These are phyloP conservation scores for Syzygium aqueum DNA, from an alignment of 345 rosid species.

Conservation along the genomic window DNA sequence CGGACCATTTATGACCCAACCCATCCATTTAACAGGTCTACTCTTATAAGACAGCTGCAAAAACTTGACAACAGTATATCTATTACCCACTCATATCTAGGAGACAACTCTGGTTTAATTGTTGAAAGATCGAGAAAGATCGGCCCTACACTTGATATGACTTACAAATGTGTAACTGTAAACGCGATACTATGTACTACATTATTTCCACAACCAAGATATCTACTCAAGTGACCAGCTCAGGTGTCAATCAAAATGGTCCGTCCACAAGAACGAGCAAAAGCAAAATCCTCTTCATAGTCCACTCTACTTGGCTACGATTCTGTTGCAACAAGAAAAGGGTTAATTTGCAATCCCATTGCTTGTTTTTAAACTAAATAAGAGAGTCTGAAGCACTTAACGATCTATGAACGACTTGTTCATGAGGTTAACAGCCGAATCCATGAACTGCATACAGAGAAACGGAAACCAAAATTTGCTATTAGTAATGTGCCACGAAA, in stretches of 20 bases:
- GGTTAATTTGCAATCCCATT: neutral
- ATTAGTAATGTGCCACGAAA: neutral
- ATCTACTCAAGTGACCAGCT: neutral
- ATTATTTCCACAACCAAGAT: neutral
- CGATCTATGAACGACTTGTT: conserved; percentile 83
- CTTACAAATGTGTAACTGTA: neutral
- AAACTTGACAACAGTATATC: neutral
- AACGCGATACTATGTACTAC: neutral
- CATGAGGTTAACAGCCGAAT: conserved; percentile 74
- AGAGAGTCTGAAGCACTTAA: conserved; percentile 10
- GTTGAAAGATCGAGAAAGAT: neutral
- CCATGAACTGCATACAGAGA: conserved; percentile 68
- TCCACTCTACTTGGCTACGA: neutral
- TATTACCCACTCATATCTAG: neutral
- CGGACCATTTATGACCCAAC: no score
- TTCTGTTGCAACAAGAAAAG: neutral
- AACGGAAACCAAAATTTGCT: neutral
- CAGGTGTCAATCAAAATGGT: neutral
- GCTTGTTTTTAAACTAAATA: neutral
- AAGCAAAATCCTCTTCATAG: neutral
- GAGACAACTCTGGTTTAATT: neutral
- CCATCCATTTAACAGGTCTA: no score
- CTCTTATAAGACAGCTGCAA: neutral
- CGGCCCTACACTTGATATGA: neutral
- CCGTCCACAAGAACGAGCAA: neutral